Conservation (phyloP, 768 basidiomycete genomes). For the Boletus sp. region DNA sequence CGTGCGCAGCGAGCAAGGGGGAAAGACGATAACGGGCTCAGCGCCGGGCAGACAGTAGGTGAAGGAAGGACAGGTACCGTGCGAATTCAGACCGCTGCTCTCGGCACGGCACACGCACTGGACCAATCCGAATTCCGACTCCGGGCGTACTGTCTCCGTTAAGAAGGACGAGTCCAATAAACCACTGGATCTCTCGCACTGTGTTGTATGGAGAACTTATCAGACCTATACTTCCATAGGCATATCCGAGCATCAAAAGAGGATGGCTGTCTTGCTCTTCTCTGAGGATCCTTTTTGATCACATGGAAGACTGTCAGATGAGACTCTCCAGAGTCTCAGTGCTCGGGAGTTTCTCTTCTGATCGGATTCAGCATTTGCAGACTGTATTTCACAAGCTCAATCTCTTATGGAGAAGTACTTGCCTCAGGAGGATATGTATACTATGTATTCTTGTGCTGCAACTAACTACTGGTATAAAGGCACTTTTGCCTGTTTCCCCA, state of each 20-base stretch:
- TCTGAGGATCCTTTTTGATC: neutral
- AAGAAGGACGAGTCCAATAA: neutral
- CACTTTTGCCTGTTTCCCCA: neutral
- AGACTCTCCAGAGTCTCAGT: neutral
- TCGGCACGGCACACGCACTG: neutral
- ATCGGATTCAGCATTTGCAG: neutral
- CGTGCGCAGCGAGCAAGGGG: constrained; percentile 25
- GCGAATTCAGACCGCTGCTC: constrained; percentile 15
- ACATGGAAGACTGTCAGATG: neutral
- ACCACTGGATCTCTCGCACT: neutral
- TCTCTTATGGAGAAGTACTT: neutral
- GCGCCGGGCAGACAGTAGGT: constrained; percentile 7
- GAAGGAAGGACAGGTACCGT: constrained; percentile 21
- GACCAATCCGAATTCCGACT: constrained; percentile 20
- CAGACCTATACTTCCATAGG: neutral
- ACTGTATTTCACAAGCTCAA: neutral
- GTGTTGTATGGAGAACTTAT: neutral
- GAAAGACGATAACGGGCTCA: constrained; percentile 22
- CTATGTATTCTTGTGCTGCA: neutral
- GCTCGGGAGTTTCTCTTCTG: neutral
- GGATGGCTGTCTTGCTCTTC: neutral
- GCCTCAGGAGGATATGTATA: neutral
- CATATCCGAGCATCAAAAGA: neutral
- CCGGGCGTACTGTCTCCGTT: constrained; percentile 5
- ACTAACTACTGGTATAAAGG: neutral